Conservation (phyloP, 2,329 filamentous ascomycete genomes). For the Setomelanomma holmii region DNA sequence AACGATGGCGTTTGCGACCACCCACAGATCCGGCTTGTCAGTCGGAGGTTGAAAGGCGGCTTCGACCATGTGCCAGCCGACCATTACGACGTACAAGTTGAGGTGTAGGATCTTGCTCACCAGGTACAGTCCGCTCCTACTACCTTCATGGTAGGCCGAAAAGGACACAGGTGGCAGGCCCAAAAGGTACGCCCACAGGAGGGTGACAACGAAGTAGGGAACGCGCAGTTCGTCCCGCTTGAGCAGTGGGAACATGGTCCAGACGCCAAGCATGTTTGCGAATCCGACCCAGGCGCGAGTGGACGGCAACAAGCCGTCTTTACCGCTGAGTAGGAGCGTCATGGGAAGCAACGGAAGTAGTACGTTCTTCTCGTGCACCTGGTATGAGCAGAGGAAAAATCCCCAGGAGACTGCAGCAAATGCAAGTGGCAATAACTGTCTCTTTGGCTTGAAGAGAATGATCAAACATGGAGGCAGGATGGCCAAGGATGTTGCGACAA, state of each 20-base stretch:
- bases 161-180: constrained; percentile 82
- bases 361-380: constrained; percentile 98
- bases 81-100: constrained; percentile 78
- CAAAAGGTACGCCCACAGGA: constrained; percentile 90
- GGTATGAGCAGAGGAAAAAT: constrained; percentile 97
- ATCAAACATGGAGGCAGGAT: constrained; percentile 82
- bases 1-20: constrained; percentile 86
- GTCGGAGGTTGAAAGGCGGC: constrained; percentile 70
- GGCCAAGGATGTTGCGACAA: constrained; percentile 75
- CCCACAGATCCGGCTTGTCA: constrained; percentile 91
- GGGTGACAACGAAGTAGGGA: constrained; percentile 83
- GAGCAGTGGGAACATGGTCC: constrained; percentile 94
- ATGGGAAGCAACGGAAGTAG: constrained; percentile 91
- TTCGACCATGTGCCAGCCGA: constrained; percentile 81
- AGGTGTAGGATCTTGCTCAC: constrained; percentile 76
- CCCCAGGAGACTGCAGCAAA: constrained; percentile 90
- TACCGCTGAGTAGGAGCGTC: constrained; percentile 83
- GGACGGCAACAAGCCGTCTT: constrained; percentile 77
- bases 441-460: constrained; percentile 79
- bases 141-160: constrained; percentile 66
- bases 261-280: constrained; percentile 85
- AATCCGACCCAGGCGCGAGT: constrained; percentile 93
- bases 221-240: constrained; percentile 82
- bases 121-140: constrained; percentile 54
- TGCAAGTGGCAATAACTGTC: constrained; percentile 77